phyloP scores from a whole-genome alignment of 352 stramenopile species.

The Phytophthora chlamydospora region DNA sequence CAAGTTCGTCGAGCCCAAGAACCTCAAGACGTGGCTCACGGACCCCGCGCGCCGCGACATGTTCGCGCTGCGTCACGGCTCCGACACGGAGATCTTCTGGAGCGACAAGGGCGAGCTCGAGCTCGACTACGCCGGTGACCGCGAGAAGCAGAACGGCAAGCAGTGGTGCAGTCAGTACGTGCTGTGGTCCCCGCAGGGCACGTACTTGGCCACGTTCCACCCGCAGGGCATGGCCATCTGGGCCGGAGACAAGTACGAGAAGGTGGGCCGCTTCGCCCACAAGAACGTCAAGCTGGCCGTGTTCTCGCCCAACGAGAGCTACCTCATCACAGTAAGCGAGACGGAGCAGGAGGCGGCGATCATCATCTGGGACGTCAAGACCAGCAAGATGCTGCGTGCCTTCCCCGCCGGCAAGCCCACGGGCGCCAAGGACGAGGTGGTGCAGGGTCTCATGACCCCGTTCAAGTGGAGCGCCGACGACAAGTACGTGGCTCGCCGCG shows the following conservation, averaged over 20 bases:
- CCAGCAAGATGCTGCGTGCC: conserved; percentile 81
- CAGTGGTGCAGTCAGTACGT: conserved; percentile 99
- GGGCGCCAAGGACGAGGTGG: conserved; percentile 71
- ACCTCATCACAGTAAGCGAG: conserved; percentile 97
- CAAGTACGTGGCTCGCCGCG: conserved; percentile 95
- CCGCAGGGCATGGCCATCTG: conserved; percentile 97
- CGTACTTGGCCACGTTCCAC: conserved; percentile 98
- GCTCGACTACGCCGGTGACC: conserved; percentile 95
- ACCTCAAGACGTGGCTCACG: conserved; percentile 94
- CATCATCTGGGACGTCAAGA: conserved; percentile 97
- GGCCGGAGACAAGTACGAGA: conserved; percentile 97
- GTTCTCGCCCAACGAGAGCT: conserved; percentile 97
- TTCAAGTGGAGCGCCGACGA: conserved; percentile 98
- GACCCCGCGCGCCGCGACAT: conserved; percentile 93
- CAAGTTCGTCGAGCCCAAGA: conserved; percentile 92
- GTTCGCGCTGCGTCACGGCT: conserved; percentile 94
- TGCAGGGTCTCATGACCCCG: conserved; percentile 80
- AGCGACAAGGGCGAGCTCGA: conserved; percentile 85
- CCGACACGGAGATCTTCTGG: conserved; percentile 98
- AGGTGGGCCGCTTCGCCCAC: conserved; percentile 96
- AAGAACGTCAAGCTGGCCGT: conserved; percentile 94
- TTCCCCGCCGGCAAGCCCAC: conserved; percentile 86
- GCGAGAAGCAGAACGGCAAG: conserved; percentile 96
- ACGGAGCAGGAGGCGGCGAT: conserved; percentile 93
- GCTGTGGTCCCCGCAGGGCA: conserved; percentile 96